Evolutionary conservation across 345 rosid species (phyloP), one percentile per base, ranked within the genome.

Genomic region (Raphanus raphanistrum): DNA sequence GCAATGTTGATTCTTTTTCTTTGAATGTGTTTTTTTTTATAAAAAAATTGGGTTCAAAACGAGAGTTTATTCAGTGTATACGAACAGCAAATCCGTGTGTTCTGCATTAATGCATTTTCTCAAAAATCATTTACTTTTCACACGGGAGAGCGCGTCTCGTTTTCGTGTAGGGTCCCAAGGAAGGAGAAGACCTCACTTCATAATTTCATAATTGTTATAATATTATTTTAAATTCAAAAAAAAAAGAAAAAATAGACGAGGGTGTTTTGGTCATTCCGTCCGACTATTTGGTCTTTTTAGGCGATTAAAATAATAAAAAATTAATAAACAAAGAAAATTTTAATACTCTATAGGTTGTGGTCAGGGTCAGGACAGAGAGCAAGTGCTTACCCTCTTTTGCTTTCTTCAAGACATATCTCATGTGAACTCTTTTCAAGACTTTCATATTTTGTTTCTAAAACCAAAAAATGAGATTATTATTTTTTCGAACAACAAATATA

Each of bases 131-230:
- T 79, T 79, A 73, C 74, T 73, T 79, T 79, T 52, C 5, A 68
- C 82, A 68, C 78, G 78, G 70, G 77, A 79, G 81, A 78, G 75
- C 82, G 75, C 67, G 78, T 68, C 82, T 73, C 82, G 74, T 73
- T 12, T 66, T 73, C 59, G 50, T 73, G 82, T 62, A 74, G 75
- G 78, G 82, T 67, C 76, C 78, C 63, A 67, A 73, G 74, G 82
- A 61, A 68, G 82, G 70, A 73, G 82, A 79, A 79, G 82, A 68
- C 78, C 65, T 72, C 78, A 50, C 74, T 63, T 73, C 13, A 73
- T 73, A 25, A 67, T 61, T 73, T 73, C 65, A n/a, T 50, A 67
- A 16, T 38, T 9, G 7, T 29, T 10, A 0, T 52, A 13, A 9
- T 68, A 43, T 50, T 61, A 9, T 10, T 5, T 68, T 32, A 21